A percentile compares a stretch with the other conserved stretches of the same genome.
Evolutionary conservation across 1,139 yeast genomes (phyloP).

Genomic region (Geotrichum phurueaensis): DNA sequence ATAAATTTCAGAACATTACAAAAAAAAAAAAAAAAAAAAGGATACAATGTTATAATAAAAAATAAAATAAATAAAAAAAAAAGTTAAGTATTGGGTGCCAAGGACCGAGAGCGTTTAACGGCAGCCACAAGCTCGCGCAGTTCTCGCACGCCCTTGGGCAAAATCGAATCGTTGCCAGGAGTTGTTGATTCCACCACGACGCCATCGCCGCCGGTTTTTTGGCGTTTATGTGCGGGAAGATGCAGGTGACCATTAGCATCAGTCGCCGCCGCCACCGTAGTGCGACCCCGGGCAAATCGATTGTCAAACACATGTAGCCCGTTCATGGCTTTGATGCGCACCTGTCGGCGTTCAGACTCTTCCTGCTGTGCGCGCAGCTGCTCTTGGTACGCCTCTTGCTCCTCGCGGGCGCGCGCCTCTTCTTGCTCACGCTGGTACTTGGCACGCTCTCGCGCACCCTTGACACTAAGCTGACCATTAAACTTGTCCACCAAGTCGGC

Average conservation of each 20-base stretch:
- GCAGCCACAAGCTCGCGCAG: conserved; percentile 17
- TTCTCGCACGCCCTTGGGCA: conserved; percentile 11
- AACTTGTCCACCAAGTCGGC: conserved; percentile 10
- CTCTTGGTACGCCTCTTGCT: conserved; percentile 12
- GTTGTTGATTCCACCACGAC: background rate
- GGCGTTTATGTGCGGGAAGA: background rate
- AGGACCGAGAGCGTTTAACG: conserved; percentile 8
- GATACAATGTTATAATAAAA: background rate
- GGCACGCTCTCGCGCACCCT: conserved; percentile 2
- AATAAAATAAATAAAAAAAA: background rate
- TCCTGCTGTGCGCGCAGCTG: conserved; percentile 3
- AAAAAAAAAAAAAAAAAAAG: background rate
- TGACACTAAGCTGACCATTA: conserved; percentile 12
- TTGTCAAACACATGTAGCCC: conserved; percentile 5
- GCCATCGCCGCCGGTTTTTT: background rate
- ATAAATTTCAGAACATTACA: background rate
- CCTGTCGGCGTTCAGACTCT: conserved; percentile 2
- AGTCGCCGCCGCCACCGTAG: background rate
- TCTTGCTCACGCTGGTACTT: conserved; percentile 5
- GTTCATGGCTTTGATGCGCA: conserved; percentile 5
- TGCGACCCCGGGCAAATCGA: background rate
- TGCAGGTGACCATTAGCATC: background rate
- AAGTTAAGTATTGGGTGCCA: background rate
- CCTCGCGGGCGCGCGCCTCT: conserved; percentile 6
- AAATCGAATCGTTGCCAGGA: background rate